Conservation (phyloP, 805 yeast species). For the Myxozyma udenii region DNA sequence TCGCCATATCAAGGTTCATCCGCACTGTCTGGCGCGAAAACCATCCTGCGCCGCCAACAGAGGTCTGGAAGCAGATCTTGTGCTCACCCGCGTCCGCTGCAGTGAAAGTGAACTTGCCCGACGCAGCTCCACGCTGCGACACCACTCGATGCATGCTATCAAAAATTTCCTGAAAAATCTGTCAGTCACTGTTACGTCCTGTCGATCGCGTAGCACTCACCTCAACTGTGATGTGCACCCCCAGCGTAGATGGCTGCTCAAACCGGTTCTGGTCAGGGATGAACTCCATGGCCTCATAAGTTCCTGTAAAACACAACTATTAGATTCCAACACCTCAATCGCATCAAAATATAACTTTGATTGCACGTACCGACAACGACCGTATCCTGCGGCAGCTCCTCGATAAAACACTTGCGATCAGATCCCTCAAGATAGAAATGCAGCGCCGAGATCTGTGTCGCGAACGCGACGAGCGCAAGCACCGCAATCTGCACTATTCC, state of each 20-base stretch:
- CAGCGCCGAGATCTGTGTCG: slow-evolving; percentile 45
- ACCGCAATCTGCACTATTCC: neutral
- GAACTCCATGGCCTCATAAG: slow-evolving; percentile 65
- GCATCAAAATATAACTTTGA: neutral
- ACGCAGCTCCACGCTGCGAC: slow-evolving; percentile 57
- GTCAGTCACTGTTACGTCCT: too few relatives aligned
- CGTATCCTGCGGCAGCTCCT: slow-evolving; percentile 74
- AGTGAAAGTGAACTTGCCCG: slow-evolving; percentile 73
- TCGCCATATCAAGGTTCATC: slow-evolving; percentile 67
- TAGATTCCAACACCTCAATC: neutral
- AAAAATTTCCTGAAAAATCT: slow-evolving; percentile 56
- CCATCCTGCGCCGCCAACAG: slow-evolving; percentile 50
- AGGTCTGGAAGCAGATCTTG: slow-evolving; percentile 70
- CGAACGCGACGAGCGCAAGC: slow-evolving; percentile 17
- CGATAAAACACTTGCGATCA: slow-evolving; percentile 76
- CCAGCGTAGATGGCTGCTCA: slow-evolving; percentile 52
- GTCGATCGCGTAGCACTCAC: too few relatives aligned
- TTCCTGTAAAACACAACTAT: slow-evolving; percentile 32
- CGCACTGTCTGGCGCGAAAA: slow-evolving; percentile 59
- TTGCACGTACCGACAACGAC: slow-evolving; percentile 62
- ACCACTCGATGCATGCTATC: slow-evolving; percentile 79
- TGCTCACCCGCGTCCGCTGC: slow-evolving; percentile 85
- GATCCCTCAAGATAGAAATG: slow-evolving; percentile 80
- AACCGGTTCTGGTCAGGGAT: slow-evolving; percentile 50
- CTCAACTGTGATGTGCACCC: slow-evolving; percentile 66